Percentiles rank a stretch among this genome's conserved stretches.
Evolutionary conservation across 176 grass and related monocot species (phyloP).

Genomic region (Stipa capillata): DNA sequence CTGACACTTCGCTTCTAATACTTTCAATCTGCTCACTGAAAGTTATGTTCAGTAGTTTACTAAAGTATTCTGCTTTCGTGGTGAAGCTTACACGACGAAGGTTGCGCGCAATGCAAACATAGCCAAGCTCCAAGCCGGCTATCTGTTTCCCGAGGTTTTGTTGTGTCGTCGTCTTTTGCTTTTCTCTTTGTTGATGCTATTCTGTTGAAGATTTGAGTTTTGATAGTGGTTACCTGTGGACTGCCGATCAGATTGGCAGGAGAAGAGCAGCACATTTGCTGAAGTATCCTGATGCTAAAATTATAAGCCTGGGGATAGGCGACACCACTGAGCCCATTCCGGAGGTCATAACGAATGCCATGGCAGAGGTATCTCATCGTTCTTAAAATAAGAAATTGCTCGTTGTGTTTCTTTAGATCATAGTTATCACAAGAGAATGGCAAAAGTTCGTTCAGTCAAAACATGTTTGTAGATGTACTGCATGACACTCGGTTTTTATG

Average conservation of each 20-base stretch:
- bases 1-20: neutral
- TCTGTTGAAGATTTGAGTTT: neutral
- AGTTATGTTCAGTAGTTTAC: neutral
- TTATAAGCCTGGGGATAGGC: constrained; percentile 94
- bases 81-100: constrained; percentile 78
- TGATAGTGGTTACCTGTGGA: neutral
- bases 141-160: constrained; percentile 69
- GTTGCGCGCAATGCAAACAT: constrained; percentile 51
- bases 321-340: constrained; percentile 92
- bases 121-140: constrained; percentile 74
- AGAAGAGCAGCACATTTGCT: constrained; percentile 66
- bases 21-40: neutral
- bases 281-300: constrained; percentile 74
- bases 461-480: neutral
- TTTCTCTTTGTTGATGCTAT: neutral
- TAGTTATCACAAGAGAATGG: neutral
- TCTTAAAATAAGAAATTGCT: neutral
- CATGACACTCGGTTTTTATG: neutral
- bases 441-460: neutral
- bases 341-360: constrained; percentile 72
- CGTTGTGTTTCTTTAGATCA: neutral
- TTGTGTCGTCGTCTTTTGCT: neutral
- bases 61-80: constrained; percentile 9
- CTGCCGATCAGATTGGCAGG: constrained; percentile 60
- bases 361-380: constrained; percentile 54